Base-by-base conservation (phyloP, 108 stramenopile genomes). In the Poteriospumella lacustris region DNA sequence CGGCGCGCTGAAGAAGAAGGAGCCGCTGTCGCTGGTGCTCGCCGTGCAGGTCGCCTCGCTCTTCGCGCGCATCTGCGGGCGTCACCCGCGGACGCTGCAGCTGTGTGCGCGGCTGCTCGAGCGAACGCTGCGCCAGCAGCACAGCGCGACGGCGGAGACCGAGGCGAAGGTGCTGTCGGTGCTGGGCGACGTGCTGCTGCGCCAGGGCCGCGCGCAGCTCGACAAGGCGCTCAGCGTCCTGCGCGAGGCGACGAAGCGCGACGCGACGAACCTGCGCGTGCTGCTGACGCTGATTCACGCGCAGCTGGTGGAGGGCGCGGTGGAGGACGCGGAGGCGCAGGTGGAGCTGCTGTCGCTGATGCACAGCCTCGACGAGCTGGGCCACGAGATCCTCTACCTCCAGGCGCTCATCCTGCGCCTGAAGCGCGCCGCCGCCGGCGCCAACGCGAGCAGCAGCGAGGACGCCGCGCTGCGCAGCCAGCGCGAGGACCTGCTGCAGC, bases 281-380 rank as follows among this genome's bases (percentile, higher is more conserved):
- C 58, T 87, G 39, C 68, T 47, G 1, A 87, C 87, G 1, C 47
- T 79, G 42, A 83, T 89, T 2, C 85, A 84, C 58, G 87, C 85
- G 67, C 85, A 87, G 64, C 52, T 89, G 12, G 34, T 84, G 33
- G 60, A 69, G 1, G 85, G 85, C 1, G 73, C 68, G 0, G 34
- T 86, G 33, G 87, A 88, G 42, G 88, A 89, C 41, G 89, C 89
- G 12, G 87, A 79, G 29, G 80, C 83, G 69, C 88, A 89, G 84
- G 76, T 89, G 33, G 89, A 89, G 34, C 83, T 89, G 15, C 58
- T 89, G 2, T 42, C 76, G 31, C 82, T 88, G 42, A 69, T 89
- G 76, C 86, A 87, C 52, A 80, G 82, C 0, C 64, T 81, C 42
- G 84, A 81, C 5, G 80, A 80, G 36, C 52, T 58, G 12, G 69